phyloP scores from a whole-genome alignment of 257 asterid genomes.

The Ilex aquifolium region DNA sequence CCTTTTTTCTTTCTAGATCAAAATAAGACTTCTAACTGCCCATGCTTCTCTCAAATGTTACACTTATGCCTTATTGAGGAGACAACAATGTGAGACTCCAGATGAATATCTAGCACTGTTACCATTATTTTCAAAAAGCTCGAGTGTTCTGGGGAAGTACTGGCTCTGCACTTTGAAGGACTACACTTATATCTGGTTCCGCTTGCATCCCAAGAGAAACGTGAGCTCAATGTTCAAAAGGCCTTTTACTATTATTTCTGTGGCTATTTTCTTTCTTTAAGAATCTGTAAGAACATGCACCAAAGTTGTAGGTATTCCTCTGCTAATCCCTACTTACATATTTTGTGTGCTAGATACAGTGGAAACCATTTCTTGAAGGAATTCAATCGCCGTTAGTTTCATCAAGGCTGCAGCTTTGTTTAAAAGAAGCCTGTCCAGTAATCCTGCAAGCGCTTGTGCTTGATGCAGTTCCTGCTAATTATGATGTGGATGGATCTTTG shows the following conservation, averaged over 20 bases:
- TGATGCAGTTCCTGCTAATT: constrained; percentile 78
- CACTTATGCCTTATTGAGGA: constrained; percentile 63
- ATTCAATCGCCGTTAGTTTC: constrained; percentile 75
- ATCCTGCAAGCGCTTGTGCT: constrained; percentile 87
- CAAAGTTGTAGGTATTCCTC: not conserved
- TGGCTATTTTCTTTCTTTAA: not conserved
- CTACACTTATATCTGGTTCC: constrained; percentile 61
- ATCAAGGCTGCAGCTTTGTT: constrained; percentile 69
- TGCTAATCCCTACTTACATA: constrained; percentile 15
- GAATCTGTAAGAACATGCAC: not conserved
- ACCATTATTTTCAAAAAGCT: constrained; percentile 79
- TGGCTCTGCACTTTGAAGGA: constrained; percentile 93
- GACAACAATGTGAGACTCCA: constrained; percentile 60
- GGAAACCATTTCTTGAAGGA: constrained; percentile 98
- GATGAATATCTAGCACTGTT: constrained; percentile 70
- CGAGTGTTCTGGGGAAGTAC: constrained; percentile 67
- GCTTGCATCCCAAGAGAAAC: constrained; percentile 45
- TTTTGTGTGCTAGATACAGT: constrained; percentile 43
- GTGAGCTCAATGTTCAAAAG: constrained; percentile 47
- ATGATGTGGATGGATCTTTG: constrained; percentile 37
- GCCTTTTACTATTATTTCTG: constrained; percentile 15
- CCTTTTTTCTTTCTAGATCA: constrained; percentile 53
- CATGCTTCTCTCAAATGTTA: constrained; percentile 97
- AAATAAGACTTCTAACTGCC: constrained; percentile 88
- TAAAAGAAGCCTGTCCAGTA: constrained; percentile 97